phyloP scores from a whole-genome alignment of 2,329 filamentous ascomycete genomes.

The Fusarium xylarioides region DNA sequence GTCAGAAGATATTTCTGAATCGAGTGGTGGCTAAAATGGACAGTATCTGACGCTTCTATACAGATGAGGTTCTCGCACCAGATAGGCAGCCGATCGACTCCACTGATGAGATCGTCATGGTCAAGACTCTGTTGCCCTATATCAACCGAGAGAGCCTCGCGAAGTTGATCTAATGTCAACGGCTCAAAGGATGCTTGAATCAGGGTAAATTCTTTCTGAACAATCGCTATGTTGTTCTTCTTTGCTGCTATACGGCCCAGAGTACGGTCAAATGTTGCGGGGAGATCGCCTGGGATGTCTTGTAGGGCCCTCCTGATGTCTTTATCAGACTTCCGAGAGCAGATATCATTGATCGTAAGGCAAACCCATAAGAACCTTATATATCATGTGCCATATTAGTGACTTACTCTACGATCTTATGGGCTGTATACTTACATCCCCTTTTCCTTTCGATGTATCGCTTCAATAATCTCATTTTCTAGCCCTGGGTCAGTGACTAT shows the following conservation, averaged over 20 bases:
- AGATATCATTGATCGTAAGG: slow-evolving; percentile 20
- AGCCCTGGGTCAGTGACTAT: background rate
- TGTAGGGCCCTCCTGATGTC: slow-evolving; percentile 1
- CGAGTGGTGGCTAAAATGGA: slow-evolving; percentile 28
- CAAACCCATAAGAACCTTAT: slow-evolving; percentile 27
- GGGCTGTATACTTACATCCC: background rate
- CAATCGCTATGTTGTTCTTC: background rate
- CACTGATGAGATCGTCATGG: background rate
- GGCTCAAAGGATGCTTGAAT: background rate
- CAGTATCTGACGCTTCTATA: slow-evolving; percentile 9
- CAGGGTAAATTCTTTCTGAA: slow-evolving; percentile 2
- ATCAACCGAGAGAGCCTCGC: slow-evolving; percentile 14
- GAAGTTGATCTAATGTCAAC: slow-evolving; percentile 2
- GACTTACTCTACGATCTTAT: rapidly evolving
- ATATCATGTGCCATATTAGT: background rate
- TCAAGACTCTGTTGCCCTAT: background rate
- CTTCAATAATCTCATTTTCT: background rate
- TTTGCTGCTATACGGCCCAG: background rate
- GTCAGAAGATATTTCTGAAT: slow-evolving; percentile 14
- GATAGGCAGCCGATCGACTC: background rate
- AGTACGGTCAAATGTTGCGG: slow-evolving; percentile 12
- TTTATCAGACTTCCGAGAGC: slow-evolving; percentile 6
- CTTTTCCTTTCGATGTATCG: background rate
- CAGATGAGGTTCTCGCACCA: slow-evolving; percentile 23
- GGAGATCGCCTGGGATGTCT: slow-evolving; percentile 8